These are phyloP conservation scores for Voacanga thouarsii DNA, from an alignment of 257 asterid genomes.

Conservation along the genomic window DNA sequence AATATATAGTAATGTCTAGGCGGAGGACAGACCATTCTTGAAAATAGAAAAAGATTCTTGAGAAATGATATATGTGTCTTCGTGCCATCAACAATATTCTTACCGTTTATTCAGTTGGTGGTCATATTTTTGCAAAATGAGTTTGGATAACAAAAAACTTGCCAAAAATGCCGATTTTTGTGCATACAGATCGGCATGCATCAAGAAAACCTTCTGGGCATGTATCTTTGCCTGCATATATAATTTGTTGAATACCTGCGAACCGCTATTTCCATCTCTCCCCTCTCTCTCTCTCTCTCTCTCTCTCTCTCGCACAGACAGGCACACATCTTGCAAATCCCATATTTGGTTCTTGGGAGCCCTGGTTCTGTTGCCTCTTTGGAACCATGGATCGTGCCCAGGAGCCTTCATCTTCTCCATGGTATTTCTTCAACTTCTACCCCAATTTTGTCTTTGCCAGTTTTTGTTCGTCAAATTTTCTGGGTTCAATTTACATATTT, in stretches of 20 bases:
- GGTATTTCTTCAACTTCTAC: slow-evolving; percentile 32
- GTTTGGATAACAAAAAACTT: slow-evolving; percentile 3
- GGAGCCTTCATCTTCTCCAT: slow-evolving; percentile 38
- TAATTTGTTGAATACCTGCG: slow-evolving; percentile 7
- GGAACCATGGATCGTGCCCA: slow-evolving; percentile 59
- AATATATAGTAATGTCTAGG: too few species aligned
- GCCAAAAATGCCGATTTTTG: slow-evolving; percentile 19
- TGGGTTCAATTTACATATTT: background rate
- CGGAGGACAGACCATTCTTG: background rate
- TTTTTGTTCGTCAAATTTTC: background rate
- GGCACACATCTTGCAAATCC: slow-evolving; percentile 23
- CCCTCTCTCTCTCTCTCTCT: slow-evolving; percentile 19
- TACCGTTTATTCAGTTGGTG: background rate
- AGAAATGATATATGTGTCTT: background rate
- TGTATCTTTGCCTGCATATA: background rate
- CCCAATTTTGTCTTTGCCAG: background rate
- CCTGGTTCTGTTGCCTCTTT: slow-evolving; percentile 33
- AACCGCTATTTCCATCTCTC: slow-evolving; percentile 35
- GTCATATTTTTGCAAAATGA: slow-evolving; percentile 9
- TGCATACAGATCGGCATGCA: slow-evolving; percentile 18
- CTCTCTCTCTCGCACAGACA: slow-evolving; percentile 17
- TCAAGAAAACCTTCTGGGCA: background rate
- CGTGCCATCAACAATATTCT: background rate
- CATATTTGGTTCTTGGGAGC: slow-evolving; percentile 47
- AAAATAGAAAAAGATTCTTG: slow-evolving; percentile 5